Percentiles rank a stretch among this genome's conserved stretches.
Conservation (phyloP, 1,139 yeast species). For the Debaryomyces udenii region DNA sequence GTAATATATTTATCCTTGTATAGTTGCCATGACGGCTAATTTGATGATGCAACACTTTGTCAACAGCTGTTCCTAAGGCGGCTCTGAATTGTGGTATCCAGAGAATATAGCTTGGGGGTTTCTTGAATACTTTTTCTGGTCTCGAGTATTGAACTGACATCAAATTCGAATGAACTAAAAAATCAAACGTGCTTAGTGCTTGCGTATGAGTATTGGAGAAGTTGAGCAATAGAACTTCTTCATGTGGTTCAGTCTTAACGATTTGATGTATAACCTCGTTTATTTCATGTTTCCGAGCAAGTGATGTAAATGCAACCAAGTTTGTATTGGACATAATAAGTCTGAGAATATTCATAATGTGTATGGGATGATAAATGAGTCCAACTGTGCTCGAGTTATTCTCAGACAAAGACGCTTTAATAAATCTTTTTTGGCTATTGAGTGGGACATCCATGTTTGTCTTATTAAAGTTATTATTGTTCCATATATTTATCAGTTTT, state of each 20-base stretch:
- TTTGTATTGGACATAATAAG: conserved; percentile 12
- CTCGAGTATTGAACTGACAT: conserved; percentile 6
- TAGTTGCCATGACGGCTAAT: conserved; percentile 1
- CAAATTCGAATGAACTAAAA: conserved; percentile 17
- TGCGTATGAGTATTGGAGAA: neutral
- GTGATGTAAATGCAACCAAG: conserved; percentile 13
- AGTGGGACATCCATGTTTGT: conserved; percentile 13
- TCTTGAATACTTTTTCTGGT: conserved; percentile 1
- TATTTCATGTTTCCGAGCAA: conserved; percentile 1
- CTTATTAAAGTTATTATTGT: neutral
- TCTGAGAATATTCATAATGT: conserved; percentile 15
- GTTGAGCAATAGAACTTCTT: conserved; percentile 7
- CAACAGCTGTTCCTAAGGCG: conserved; percentile 6
- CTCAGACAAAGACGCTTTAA: conserved; percentile 4
- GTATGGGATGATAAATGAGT: conserved; percentile 20
- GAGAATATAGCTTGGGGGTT: conserved; percentile 16
- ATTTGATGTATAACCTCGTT: neutral
- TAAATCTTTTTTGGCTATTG: conserved; percentile 4
- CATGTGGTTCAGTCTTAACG: neutral
- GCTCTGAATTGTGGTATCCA: conserved; percentile 27
- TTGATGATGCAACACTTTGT: conserved; percentile 1
- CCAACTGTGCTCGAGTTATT: conserved; percentile 12
- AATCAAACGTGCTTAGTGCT: conserved; percentile 4
- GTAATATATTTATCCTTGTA: conserved; percentile 7
- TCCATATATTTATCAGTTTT: conserved; percentile 4